Conservation (phyloP, 805 yeast species). For the Monosporozyma aquatica region DNA sequence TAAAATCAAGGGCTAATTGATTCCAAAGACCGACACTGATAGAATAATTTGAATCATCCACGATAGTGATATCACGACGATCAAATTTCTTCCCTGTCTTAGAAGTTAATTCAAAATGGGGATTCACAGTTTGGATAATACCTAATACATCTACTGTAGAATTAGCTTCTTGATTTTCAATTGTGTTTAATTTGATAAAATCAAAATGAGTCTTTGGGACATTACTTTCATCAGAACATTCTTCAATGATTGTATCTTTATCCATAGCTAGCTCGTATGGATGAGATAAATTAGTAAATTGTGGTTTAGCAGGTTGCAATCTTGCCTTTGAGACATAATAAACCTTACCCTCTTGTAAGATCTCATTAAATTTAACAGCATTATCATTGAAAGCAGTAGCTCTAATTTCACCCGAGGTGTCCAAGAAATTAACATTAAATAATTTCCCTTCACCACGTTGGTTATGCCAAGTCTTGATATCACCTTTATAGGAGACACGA, state of each 20-base stretch:
- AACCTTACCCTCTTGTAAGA: constrained; percentile 80
- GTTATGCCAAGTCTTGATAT: constrained; percentile 79
- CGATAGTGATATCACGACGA: constrained; percentile 80
- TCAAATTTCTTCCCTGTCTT: constrained; percentile 88
- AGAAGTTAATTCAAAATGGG: constrained; percentile 69
- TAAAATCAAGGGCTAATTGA: constrained; percentile 70
- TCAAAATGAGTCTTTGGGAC: constrained; percentile 76
- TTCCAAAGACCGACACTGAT: constrained; percentile 87
- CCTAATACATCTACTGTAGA: constrained; percentile 81
- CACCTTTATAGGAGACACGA: constrained; percentile 81
- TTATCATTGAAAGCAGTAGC: constrained; percentile 89
- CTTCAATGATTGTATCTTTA: constrained; percentile 66
- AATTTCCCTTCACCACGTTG: constrained; percentile 83
- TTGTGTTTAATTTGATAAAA: constrained; percentile 58
- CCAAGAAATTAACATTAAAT: constrained; percentile 79
- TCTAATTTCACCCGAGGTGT: constrained; percentile 91
- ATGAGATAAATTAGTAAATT: constrained; percentile 73
- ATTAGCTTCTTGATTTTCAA: constrained; percentile 62
- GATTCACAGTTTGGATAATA: constrained; percentile 67
- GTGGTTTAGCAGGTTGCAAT: constrained; percentile 74
- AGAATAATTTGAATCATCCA: constrained; percentile 73
- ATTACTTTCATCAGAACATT: constrained; percentile 47
- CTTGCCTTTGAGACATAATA: constrained; percentile 77
- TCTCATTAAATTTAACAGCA: constrained; percentile 69
- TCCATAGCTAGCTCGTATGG: constrained; percentile 83